Percentiles rank a stretch among this genome's conserved stretches.
Conservation (phyloP, 2,329 filamentous ascomycete species). For the Pseudogymnoascus sp. region DNA sequence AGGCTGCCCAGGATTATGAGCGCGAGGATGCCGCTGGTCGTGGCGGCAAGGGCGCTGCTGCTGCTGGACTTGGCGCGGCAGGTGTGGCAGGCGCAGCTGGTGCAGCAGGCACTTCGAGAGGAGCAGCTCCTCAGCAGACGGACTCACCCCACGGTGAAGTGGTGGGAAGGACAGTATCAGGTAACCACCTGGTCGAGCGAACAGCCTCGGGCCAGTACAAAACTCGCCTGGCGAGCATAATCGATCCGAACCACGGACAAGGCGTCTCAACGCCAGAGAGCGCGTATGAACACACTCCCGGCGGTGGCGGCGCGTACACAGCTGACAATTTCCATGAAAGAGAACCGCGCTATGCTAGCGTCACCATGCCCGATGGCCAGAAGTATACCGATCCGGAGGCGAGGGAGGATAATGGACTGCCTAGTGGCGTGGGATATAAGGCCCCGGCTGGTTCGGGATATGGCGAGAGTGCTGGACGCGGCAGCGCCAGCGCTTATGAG, state of each 20-base stretch:
- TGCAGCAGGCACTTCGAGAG: not conserved
- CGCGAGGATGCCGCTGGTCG: not conserved
- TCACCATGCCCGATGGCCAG: not conserved
- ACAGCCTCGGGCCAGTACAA: not conserved
- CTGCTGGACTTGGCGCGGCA: not conserved
- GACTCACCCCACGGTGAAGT: not conserved
- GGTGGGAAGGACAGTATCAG: not conserved
- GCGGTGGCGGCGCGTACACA: not conserved
- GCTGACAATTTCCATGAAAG: not conserved
- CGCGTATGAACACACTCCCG: constrained; percentile 1
- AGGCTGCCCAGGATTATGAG: not conserved
- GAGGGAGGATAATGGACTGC: not conserved
- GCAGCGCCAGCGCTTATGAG: not conserved
- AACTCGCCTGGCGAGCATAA: constrained; percentile 1
- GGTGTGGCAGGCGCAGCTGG: not conserved
- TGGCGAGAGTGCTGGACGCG: not conserved
- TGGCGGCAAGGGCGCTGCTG: not conserved
- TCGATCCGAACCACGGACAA: not conserved
- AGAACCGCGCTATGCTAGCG: not conserved
- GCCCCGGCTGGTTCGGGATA: not conserved
- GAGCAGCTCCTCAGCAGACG: not conserved
- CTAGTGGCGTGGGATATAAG: not conserved
- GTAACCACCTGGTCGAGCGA: not conserved
- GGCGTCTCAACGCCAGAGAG: not conserved
- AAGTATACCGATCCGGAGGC: not conserved